Evolutionary conservation across 495 filamentous ascomycete species (phyloP).

Genomic region (Penicillium silybi): DNA sequence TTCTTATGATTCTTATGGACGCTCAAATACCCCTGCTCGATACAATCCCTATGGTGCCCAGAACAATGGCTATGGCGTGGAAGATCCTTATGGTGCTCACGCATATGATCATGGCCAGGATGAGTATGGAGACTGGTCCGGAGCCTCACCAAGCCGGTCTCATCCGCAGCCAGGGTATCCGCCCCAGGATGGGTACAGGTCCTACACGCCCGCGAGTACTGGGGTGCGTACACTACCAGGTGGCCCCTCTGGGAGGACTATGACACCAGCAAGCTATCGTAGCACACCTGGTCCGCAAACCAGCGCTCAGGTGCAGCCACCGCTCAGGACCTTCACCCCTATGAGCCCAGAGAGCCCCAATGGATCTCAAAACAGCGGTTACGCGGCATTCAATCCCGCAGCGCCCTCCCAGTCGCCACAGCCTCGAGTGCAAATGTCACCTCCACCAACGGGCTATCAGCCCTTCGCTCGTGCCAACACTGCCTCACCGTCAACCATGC

Average conservation of each 20-base stretch:
- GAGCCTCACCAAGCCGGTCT: neutral
- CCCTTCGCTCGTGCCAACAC: constrained; percentile 24
- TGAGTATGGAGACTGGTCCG: constrained; percentile 1
- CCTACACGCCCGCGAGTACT: constrained; percentile 15
- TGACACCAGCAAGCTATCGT: constrained; percentile 21
- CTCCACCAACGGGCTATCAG: constrained; percentile 10
- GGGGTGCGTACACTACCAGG: neutral
- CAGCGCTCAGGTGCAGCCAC: constrained; percentile 3
- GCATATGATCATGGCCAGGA: neutral
- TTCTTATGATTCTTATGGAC: constrained; percentile 2
- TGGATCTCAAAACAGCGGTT: constrained; percentile 7
- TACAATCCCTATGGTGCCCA: constrained; percentile 4
- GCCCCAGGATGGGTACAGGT: constrained; percentile 13
- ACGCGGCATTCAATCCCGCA: constrained; percentile 20
- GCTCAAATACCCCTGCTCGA: neutral
- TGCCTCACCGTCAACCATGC: constrained; percentile 19
- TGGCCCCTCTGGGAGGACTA: constrained; percentile 1
- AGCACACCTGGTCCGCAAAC: constrained; percentile 13
- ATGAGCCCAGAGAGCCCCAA: constrained; percentile 4
- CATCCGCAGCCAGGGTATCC: constrained; percentile 7
- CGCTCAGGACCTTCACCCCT: constrained; percentile 11
- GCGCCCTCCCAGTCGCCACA: constrained; percentile 8
- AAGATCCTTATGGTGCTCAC: neutral
- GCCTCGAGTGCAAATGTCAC: constrained; percentile 3
- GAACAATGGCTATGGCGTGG: neutral